Percentiles rank a stretch among this genome's conserved stretches.
Conservation (phyloP, 164 flowering plant genomes). For the Magnolia kwangsiensis region DNA sequence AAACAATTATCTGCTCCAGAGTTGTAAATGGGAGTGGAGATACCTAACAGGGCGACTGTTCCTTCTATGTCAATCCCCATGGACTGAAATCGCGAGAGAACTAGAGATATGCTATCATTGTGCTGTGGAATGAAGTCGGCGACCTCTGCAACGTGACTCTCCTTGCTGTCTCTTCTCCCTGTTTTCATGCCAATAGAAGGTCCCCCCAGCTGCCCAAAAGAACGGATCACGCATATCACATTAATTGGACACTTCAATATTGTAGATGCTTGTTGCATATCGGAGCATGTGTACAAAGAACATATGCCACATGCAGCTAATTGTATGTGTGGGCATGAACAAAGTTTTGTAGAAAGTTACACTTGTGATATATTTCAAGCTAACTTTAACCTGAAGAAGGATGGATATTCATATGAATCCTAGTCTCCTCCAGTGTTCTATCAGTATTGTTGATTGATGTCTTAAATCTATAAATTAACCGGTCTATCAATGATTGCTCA, state of each 20-base stretch:
- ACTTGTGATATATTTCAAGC: too few species aligned
- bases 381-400: too few species aligned
- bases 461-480: too few species aligned
- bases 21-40: background rate
- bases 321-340: background rate
- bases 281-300: background rate
- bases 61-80: slow-evolving; percentile 70
- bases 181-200: slow-evolving; percentile 67
- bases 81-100: slow-evolving; percentile 63
- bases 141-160: slow-evolving; percentile 41
- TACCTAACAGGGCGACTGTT: slow-evolving; percentile 73
- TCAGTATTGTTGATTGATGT: too few species aligned
- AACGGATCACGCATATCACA: background rate
- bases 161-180: slow-evolving; percentile 62
- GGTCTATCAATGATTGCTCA: too few species aligned
- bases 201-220: slow-evolving; percentile 55
- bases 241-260: background rate
- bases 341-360: too few species aligned
- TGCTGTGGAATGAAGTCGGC: slow-evolving; percentile 62
- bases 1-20: too few species aligned
- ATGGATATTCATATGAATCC: too few species aligned
- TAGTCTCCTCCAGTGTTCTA: too few species aligned
- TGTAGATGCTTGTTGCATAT: background rate
- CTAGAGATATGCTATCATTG: slow-evolving; percentile 47
- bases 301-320: background rate